Base-by-base conservation (phyloP, 1,284 basidiomycete genomes). In the Leccinum griseonigrum region DNA sequence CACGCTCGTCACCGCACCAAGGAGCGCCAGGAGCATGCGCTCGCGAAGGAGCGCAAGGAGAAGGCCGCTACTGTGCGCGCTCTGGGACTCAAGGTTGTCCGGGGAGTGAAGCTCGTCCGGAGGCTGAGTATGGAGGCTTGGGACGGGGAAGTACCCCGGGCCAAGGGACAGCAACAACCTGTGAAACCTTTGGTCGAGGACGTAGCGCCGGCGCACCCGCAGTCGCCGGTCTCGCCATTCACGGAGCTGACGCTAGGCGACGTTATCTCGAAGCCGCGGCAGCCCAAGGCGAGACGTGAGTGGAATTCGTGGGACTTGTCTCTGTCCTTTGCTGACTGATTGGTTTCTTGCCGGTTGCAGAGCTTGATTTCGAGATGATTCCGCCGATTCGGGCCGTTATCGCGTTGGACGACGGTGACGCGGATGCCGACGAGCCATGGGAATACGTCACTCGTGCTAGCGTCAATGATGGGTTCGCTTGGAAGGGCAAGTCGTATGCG, bases 341-440 rank as follows among this genome's bases (percentile, higher is more conserved):
- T 51, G 26, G 29, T n/a, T 46, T 16, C 38, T 16, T 6, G 11
- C 38, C 32, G 51, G 9, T 43, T 34, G 38, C 51, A 76, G 73
- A 56, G 56, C 57, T 71, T 26, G 81, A 81, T 64, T 82, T 81
- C 60, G 80, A 83, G 64, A 63, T 83, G 58, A 64, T 82, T 1
- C 76, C 80, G 16, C 74, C 70, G 29, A 70, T 80, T 55, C 79
- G 72, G 54, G 66, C 74, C 26, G 80, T 82, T 60, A 79, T 82
- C 60, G 80, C 71, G 50, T 71, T 83, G 56, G 80, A 82, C 56
- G 80, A 81, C 34, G 60, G 63, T 5, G 67, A 70, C 46, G 60
- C 63, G 3, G 67, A 70, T 50, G 64, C 69, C 7, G 77, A 81
- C 58, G 80, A 82, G 56, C 72, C 79, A 22, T 82, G 80, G 80